A percentile compares a stretch with the other conserved stretches of the same genome.
Conservation (phyloP, 2,329 filamentous ascomycete genomes). For the Beauveria australis region DNA sequence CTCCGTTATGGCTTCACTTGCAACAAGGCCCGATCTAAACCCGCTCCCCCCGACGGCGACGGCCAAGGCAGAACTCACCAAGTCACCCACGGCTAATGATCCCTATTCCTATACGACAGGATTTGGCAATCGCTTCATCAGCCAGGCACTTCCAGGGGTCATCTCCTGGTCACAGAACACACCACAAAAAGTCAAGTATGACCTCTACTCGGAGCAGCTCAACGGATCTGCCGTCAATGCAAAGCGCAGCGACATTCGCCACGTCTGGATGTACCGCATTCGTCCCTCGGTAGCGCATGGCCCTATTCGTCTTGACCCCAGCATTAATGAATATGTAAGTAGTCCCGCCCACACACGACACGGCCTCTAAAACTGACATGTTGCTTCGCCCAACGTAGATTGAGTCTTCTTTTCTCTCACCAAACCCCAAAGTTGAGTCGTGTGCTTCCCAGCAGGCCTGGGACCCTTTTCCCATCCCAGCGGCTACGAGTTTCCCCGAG, state of each 20-base stretch:
- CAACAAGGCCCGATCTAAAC: neutral
- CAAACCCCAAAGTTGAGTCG: slow-evolving; percentile 37
- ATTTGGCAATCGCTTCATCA: slow-evolving; percentile 43
- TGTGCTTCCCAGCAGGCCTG: slow-evolving; percentile 39
- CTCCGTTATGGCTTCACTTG: neutral
- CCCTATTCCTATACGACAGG: slow-evolving; percentile 48
- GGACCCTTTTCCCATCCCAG: slow-evolving; percentile 32
- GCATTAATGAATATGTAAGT: slow-evolving; percentile 22
- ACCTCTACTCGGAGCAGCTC: slow-evolving; percentile 39
- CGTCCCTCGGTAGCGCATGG: slow-evolving; percentile 26
- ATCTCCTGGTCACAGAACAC: slow-evolving; percentile 36
- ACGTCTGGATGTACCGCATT: slow-evolving; percentile 28
- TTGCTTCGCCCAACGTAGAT: slow-evolving; percentile 14
- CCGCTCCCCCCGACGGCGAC: slow-evolving; percentile 12
- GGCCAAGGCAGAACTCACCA: slow-evolving; percentile 16
- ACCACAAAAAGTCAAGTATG: slow-evolving; percentile 34
- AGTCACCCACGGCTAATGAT: slow-evolving; percentile 21
- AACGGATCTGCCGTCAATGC: slow-evolving; percentile 32
- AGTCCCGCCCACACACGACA: neutral
- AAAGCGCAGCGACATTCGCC: slow-evolving; percentile 20
- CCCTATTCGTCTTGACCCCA: slow-evolving; percentile 13
- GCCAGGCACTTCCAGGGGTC: slow-evolving; percentile 37
- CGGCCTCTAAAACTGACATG: neutral
- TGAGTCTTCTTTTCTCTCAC: slow-evolving; percentile 36
- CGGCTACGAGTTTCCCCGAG: slow-evolving; percentile 11